phyloP scores from a whole-genome alignment of 2,329 filamentous ascomycete species.

The Cordyceps tenuipes region DNA sequence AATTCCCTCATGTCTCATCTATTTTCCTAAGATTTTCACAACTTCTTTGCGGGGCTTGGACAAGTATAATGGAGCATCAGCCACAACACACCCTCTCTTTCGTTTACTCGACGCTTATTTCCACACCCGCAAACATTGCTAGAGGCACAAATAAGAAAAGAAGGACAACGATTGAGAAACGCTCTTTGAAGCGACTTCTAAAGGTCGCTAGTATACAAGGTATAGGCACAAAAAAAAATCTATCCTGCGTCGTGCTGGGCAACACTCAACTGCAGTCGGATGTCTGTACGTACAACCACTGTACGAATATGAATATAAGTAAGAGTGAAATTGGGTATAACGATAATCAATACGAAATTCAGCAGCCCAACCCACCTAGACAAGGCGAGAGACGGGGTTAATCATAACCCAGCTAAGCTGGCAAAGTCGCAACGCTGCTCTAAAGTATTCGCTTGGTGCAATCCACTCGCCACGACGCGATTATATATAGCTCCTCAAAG shows the following conservation, averaged over 20 bases:
- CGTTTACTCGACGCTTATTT: too few relatives aligned
- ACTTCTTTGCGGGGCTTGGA: too few relatives aligned
- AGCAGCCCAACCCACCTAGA: neutral
- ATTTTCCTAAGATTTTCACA: too few relatives aligned
- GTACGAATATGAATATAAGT: neutral
- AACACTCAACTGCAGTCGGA: neutral
- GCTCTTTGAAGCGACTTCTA: neutral
- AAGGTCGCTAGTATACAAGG: neutral
- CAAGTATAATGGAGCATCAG: too few relatives aligned
- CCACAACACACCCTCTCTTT: too few relatives aligned
- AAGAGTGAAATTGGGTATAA: constrained; percentile 8
- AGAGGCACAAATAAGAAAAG: neutral
- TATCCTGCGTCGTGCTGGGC: neutral
- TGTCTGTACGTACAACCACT: neutral
- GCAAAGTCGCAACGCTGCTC: neutral
- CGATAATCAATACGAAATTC: neutral
- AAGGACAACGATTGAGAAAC: neutral
- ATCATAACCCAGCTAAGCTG: neutral
- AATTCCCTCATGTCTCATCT: too few relatives aligned
- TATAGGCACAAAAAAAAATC: too few relatives aligned
- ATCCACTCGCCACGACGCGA: neutral
- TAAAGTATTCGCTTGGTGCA: neutral
- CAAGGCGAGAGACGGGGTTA: neutral
- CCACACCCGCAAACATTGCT: too few relatives aligned
- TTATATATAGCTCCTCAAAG: neutral